Base-by-base conservation (phyloP, 441 rosid genomes). In the Gossypium laxum region DNA sequence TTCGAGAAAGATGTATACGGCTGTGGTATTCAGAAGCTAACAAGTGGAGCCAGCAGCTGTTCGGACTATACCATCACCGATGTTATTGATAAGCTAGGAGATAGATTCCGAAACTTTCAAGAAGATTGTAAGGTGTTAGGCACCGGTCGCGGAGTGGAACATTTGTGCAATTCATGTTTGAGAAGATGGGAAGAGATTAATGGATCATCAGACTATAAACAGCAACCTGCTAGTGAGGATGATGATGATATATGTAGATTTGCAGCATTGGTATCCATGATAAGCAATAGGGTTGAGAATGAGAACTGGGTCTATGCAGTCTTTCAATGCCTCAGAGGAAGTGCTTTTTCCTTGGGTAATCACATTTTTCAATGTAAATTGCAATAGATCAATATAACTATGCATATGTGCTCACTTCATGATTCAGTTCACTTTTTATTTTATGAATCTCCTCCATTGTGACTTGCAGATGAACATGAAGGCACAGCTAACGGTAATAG, bases 221-320 rank as follows among this genome's bases (percentile, higher is more conserved):
- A 5, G 2, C 63, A 74, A 14, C 43, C 58, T 18, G 30, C 18
- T 0, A 17, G 3, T 45, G 63, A 24, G 48, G 58, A 15, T 60
- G 75, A 67, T 24, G 79, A 75, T 4, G 70, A 68, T 65, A 43
- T 81, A 5, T 87, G 88, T 59, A 77, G 80, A 61, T 82, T 82
- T 77, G 83, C 85, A 15, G 73, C 77, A 5, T 18, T 87, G 76
- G 73, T 87, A 6, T 75, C 84, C 10, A 50, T 85, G 67, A 81
- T 75, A 22, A 76, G 91, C 66, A 66, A 45, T 45, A 22, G 51
- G 58, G 67, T 82, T 71, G 76, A 70, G 66, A 77, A 83, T 58
- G 63, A 48, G 45, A 70, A 62, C 15, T 73, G 80, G 85, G 68
- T 60, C 19, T 70, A 64, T 12, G 75, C 74, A 3, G 63, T 81